These are phyloP conservation scores for Catunica adiposa DNA, from an alignment of 2,329 filamentous ascomycete species.

Conservation along the genomic window DNA sequence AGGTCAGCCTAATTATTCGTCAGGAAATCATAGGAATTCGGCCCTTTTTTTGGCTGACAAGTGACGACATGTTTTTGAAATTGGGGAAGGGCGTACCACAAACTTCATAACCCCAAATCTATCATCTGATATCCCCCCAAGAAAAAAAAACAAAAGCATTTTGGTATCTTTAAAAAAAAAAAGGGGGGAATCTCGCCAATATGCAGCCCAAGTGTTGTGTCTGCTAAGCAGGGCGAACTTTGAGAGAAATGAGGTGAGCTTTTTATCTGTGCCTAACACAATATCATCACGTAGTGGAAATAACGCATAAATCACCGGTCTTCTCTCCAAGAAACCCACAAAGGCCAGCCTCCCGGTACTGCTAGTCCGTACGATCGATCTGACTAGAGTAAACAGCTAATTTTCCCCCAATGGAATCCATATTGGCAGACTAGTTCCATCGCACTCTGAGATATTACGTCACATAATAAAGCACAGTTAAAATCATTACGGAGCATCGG, in stretches of 20 bases:
- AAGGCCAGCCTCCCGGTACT: not conserved
- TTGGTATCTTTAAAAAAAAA: too few relatives aligned
- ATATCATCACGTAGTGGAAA: not conserved
- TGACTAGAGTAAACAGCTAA: too few relatives aligned
- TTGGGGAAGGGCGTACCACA: not conserved
- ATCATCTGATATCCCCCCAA: too few relatives aligned
- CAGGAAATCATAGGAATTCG: not conserved
- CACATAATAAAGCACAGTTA: not conserved
- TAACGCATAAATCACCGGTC: not conserved
- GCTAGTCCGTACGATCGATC: too few relatives aligned
- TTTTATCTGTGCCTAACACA: not conserved
- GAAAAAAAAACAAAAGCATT: not conserved
- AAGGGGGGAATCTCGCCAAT: too few relatives aligned
- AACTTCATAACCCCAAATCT: not conserved
- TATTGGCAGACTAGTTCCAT: too few relatives aligned
- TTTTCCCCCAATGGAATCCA: too few relatives aligned
- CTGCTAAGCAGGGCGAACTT: not conserved
- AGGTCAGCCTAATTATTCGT: not conserved
- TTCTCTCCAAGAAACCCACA: not conserved
- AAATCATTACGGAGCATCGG: too few relatives aligned
- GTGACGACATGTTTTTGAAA: not conserved
- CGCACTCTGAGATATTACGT: too few relatives aligned
- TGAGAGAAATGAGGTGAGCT: not conserved
- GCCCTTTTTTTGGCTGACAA: not conserved
- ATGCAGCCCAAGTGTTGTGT: not conserved